Conservation (phyloP, 495 filamentous ascomycete species). For the Daldinia grandis region DNA sequence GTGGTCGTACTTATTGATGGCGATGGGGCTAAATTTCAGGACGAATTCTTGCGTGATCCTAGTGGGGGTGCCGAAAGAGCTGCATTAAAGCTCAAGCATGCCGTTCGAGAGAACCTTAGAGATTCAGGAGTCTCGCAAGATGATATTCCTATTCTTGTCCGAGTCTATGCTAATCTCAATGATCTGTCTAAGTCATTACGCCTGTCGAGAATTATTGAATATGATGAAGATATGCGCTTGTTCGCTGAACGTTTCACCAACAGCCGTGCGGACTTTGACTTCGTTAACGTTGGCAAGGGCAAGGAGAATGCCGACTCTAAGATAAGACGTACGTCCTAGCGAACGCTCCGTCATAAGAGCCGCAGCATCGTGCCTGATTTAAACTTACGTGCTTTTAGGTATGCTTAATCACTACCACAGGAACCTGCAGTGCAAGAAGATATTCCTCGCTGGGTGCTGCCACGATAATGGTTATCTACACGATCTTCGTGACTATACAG, state of each 20-base stretch:
- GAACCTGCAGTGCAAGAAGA: constrained; percentile 46
- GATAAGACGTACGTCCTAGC: constrained; percentile 42
- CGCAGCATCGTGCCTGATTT: not conserved
- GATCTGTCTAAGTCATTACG: constrained; percentile 46
- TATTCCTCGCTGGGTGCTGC: constrained; percentile 46
- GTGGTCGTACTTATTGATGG: constrained; percentile 49
- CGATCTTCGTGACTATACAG: constrained; percentile 46
- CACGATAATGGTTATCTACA: constrained; percentile 49
- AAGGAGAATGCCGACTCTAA: constrained; percentile 49
- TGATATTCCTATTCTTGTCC: constrained; percentile 46
- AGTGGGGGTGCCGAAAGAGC: constrained; percentile 42
- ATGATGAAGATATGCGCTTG: constrained; percentile 41
- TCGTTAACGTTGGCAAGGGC: constrained; percentile 48
- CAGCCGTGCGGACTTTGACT: constrained; percentile 46
- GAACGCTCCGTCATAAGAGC: not conserved
- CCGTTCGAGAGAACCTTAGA: constrained; percentile 41
- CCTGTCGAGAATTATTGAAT: constrained; percentile 41
- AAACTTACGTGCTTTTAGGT: constrained; percentile 24
- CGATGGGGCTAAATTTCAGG: constrained; percentile 48
- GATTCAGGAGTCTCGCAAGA: constrained; percentile 37
- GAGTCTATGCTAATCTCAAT: constrained; percentile 48
- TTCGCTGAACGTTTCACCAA: constrained; percentile 48
- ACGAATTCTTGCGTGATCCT: constrained; percentile 44
- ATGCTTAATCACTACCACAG: constrained; percentile 47
- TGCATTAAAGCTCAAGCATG: constrained; percentile 44